Evolutionary conservation across 257 asterid genomes (phyloP).

Genomic region (Jasminum sambac): DNA sequence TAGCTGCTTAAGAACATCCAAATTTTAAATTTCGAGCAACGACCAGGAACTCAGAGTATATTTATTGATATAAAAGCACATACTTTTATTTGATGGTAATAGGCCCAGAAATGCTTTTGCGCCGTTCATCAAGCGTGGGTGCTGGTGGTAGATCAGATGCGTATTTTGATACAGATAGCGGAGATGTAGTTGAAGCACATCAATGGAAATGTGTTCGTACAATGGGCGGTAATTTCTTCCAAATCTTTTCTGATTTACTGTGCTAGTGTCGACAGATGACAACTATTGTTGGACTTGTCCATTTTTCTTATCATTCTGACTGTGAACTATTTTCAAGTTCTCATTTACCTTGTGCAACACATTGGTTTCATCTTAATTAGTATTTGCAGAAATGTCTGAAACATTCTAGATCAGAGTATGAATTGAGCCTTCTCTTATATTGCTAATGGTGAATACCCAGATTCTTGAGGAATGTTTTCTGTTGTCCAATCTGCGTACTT

Average conservation of each 20-base stretch:
- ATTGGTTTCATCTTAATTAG: neutral
- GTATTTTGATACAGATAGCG: slow-evolving; percentile 67
- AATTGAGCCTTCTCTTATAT: slow-evolving; percentile 1
- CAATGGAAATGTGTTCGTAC: slow-evolving; percentile 97
- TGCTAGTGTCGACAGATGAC: neutral
- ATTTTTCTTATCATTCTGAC: slow-evolving; percentile 14
- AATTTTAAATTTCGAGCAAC: slow-evolving; percentile 3
- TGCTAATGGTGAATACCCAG: slow-evolving; percentile 4
- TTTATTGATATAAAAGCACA: neutral
- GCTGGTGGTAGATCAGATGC: slow-evolving; percentile 40
- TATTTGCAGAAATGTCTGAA: slow-evolving; percentile 5
- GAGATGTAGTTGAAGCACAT: slow-evolving; percentile 81
- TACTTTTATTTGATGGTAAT: slow-evolving; percentile 19
- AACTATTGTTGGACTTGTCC: neutral
- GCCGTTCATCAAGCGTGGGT: slow-evolving; percentile 63
- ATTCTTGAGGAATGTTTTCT: slow-evolving; percentile 17
- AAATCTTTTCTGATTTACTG: neutral
- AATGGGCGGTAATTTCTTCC: slow-evolving; percentile 57
- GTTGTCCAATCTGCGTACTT: slow-evolving; percentile 14
- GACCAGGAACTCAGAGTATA: neutral
- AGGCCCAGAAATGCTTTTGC: slow-evolving; percentile 93
- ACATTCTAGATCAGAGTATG: neutral
- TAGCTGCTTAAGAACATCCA: neutral
- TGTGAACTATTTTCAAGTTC: slow-evolving; percentile 7
- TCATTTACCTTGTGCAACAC: neutral